A percentile compares a stretch with the other conserved stretches of the same genome.
These are phyloP conservation scores for Pseudogymnoascus destructans DNA, from an alignment of 2,329 filamentous ascomycete genomes.

Conservation along the genomic window DNA sequence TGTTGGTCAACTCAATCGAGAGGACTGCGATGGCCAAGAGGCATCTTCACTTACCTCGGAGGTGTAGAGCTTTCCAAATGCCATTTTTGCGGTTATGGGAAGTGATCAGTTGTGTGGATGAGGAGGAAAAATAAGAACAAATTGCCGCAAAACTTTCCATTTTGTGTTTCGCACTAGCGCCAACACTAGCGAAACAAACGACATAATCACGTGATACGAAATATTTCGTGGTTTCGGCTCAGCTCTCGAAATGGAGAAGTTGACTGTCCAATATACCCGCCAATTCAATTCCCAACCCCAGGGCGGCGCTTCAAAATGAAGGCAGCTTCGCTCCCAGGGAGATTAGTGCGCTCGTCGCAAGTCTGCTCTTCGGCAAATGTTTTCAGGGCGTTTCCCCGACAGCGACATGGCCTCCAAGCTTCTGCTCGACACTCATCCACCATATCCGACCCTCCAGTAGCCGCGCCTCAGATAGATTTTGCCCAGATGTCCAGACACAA, in stretches of 20 bases:
- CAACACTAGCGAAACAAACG: not conserved
- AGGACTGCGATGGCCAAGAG: constrained; percentile 19
- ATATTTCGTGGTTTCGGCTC: constrained; percentile 9
- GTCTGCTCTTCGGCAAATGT: constrained; percentile 5
- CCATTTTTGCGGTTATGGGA: constrained; percentile 45
- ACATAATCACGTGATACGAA: not conserved
- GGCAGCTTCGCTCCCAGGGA: constrained; percentile 21
- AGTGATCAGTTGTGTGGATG: constrained; percentile 9
- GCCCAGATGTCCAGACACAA: constrained; percentile 17
- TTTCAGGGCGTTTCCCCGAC: not conserved
- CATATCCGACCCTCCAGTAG: constrained; percentile 26
- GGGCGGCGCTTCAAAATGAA: constrained; percentile 21
- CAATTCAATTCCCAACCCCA: constrained; percentile 7
- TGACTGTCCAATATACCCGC: constrained; percentile 3
- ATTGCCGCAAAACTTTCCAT: constrained; percentile 6
- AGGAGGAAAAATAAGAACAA: constrained; percentile 4
- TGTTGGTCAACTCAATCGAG: constrained; percentile 15
- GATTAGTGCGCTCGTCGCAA: constrained; percentile 15
- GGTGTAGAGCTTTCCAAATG: constrained; percentile 97
- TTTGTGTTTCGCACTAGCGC: constrained; percentile 3
- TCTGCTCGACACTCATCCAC: constrained; percentile 19
- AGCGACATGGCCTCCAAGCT: constrained; percentile 12
- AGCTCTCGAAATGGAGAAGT: not conserved
- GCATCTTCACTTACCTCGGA: constrained; percentile 46
- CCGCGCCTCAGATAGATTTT: constrained; percentile 34